Base-by-base conservation (phyloP, 805 yeast species). In the Cyberlindnera saturnus region DNA sequence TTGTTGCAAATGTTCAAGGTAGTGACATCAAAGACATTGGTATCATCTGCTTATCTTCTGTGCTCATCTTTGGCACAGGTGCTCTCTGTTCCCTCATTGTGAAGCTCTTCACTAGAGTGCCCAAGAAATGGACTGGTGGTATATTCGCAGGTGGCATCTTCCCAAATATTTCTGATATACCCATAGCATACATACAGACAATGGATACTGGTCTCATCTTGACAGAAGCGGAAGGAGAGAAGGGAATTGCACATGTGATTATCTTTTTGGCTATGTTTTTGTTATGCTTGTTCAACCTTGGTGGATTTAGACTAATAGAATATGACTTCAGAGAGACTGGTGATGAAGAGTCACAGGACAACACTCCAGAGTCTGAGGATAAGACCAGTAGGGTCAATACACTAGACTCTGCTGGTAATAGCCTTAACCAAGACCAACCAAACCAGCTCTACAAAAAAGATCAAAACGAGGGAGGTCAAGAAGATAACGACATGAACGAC, bases 221-320 rank as follows among this genome's bases (percentile, higher is more conserved):
- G 49, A 56, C 68, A 1, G 29, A 52, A 1, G 59, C 47, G 3
- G 67, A 72, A 42, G 77, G 73, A 15, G 59, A 65, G 39, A 65
- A 62, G 49, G 81, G 80, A 5, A 77, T 74, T 32, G 78, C 80
- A 4, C 70, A 11, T 40, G 46, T 69, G 74, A 33, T 33, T 13
- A 39, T 34, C 32, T 60, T 66, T 71, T 38, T 70, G 69, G 49
- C 56, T 65, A 30, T 71, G 77, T 15, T 51, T 70, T 2, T 87
- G 32, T 69, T 86, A 35, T 63, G 75, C 53, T 79, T 84, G 64
- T 86, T 87, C 73, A 82, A 86, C 55, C 63, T 84, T 36, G 96
- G 96, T 2, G 75, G 85, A 42, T 82, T 81, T 63, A 71, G 79
- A 47, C 62, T 89, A 42, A 69, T 88, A 11, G 83, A 80, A 34